These are phyloP conservation scores for Eimeria falciformis DNA, from an alignment of 169 alveolate genomes.

Conservation along the genomic window DNA sequence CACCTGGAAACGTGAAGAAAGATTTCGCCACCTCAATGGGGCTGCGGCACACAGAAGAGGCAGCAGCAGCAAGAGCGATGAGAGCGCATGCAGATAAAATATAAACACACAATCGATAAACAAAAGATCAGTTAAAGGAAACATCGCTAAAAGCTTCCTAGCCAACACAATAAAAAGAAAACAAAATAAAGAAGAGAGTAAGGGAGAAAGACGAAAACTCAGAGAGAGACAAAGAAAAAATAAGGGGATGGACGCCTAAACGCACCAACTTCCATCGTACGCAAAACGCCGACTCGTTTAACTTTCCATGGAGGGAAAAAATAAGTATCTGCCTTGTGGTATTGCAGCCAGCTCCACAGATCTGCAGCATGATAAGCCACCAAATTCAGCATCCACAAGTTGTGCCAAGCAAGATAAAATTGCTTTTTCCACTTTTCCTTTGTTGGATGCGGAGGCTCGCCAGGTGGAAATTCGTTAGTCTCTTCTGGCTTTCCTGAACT, in stretches of 20 bases:
- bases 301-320: constrained; percentile 47
- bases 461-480: background rate
- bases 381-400: constrained; percentile 30
- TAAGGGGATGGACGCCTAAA: too few relatives aligned
- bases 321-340: constrained; percentile 32
- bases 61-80: background rate
- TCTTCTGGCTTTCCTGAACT: background rate
- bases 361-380: constrained; percentile 43
- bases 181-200: too few relatives aligned
- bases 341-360: constrained; percentile 34
- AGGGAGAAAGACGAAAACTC: too few relatives aligned
- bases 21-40: constrained; percentile 66
- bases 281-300: constrained; percentile 28
- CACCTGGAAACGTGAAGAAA: constrained; percentile 43
- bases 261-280: constrained; percentile 62
- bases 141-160: too few relatives aligned
- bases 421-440: constrained; percentile 14
- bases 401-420: constrained; percentile 24
- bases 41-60: constrained; percentile 3
- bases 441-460: background rate
- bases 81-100: too few relatives aligned
- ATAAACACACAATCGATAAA: too few relatives aligned
- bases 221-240: too few relatives aligned
- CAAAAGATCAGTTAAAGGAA: too few relatives aligned
- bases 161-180: too few relatives aligned